Evolutionary conservation across 306 rosid species (phyloP).

Genomic region (Cicer yamashitae): DNA sequence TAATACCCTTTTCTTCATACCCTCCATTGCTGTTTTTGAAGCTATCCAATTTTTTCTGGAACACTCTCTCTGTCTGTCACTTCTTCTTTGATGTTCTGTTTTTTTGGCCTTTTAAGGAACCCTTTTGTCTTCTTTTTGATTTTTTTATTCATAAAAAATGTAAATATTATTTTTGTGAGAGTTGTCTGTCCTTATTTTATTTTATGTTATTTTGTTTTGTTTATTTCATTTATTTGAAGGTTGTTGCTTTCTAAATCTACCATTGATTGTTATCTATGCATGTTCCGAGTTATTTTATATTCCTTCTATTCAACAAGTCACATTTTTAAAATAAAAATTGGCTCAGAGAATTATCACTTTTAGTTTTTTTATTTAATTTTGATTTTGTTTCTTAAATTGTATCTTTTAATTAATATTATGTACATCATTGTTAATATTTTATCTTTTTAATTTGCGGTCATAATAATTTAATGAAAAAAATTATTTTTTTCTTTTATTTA

Average conservation of each 20-base stretch:
- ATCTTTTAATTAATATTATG: no score
- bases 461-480: no score
- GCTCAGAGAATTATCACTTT: no score
- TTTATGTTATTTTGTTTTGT: not conserved
- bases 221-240: not conserved
- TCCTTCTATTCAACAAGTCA: no score
- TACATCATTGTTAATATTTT: no score
- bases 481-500: no score
- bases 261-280: conserved; percentile 31
- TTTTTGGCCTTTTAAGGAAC: conserved; percentile 41
- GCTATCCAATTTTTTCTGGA: conserved; percentile 43
- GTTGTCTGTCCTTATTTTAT: not conserved
- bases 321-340: no score
- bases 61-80: conserved; percentile 40
- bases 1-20: conserved; percentile 39
- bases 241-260: conserved; percentile 46
- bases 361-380: no score
- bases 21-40: conserved; percentile 51
- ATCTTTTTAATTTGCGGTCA: no score
- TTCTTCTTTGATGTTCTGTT: conserved; percentile 36
- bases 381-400: no score
- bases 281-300: not conserved
- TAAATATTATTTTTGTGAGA: not conserved
- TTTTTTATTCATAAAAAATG: not conserved
- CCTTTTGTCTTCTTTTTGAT: conserved; percentile 3